phyloP scores from a whole-genome alignment of 768 basidiomycete species.

The Pulveroboletus sp. region DNA sequence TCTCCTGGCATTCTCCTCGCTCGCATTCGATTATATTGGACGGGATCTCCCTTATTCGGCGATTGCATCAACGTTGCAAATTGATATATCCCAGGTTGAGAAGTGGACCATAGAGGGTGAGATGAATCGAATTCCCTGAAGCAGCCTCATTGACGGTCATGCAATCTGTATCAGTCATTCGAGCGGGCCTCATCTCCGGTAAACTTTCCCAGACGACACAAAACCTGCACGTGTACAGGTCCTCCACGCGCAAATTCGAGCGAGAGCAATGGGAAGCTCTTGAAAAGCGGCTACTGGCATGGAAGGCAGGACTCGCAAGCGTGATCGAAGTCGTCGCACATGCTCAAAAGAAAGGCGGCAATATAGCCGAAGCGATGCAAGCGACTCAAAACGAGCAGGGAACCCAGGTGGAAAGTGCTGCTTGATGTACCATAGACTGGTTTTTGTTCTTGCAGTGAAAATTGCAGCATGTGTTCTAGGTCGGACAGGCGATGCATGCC shows the following conservation, averaged over 20 bases:
- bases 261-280: conserved; percentile 75
- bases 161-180: conserved; percentile 53
- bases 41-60: conserved; percentile 66
- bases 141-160: background rate
- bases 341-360: conserved; percentile 40
- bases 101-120: conserved; percentile 85
- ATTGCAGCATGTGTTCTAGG: background rate
- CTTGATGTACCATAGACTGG: conserved; percentile 8
- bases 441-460: background rate
- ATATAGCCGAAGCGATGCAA: conserved; percentile 19
- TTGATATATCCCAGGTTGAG: conserved; percentile 65
- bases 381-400: conserved; percentile 21
- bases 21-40: conserved; percentile 74
- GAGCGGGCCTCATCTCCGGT: conserved; percentile 70
- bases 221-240: conserved; percentile 65
- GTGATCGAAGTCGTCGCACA: conserved; percentile 67
- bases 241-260: conserved; percentile 72
- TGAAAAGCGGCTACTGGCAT: conserved; percentile 67
- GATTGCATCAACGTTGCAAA: conserved; percentile 63
- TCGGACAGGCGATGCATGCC: background rate
- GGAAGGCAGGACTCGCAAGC: conserved; percentile 67
- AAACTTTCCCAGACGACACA: conserved; percentile 81
- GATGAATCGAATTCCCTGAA: conserved; percentile 6
- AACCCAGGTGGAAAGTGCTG: conserved; percentile 17
- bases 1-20: conserved; percentile 67